These are phyloP conservation scores for Monosporozyma unispora DNA, from an alignment of 805 yeast genomes.

Conservation along the genomic window DNA sequence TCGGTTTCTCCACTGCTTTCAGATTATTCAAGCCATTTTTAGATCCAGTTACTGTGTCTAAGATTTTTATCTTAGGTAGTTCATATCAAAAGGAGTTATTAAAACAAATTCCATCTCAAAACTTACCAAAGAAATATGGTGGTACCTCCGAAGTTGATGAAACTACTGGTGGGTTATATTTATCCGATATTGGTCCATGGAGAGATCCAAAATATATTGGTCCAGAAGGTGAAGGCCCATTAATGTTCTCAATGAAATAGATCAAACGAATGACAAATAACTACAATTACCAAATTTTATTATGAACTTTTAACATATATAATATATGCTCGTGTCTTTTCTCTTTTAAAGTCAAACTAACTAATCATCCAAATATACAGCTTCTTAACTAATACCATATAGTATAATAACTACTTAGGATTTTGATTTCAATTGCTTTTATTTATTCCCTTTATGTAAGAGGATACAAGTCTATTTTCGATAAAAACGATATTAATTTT, in stretches of 20 bases:
- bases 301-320: neutral
- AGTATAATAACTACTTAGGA: neutral
- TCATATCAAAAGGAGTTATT: conserved; percentile 73
- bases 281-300: neutral
- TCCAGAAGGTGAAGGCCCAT: conserved; percentile 92
- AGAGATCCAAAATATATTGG: conserved; percentile 82
- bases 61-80: conserved; percentile 79
- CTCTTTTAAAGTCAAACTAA: neutral
- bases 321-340: neutral
- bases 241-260: conserved; percentile 31
- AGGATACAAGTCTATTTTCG: too few species aligned
- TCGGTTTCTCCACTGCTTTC: conserved; percentile 93
- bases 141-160: conserved; percentile 63
- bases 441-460: too few species aligned
- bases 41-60: conserved; percentile 95
- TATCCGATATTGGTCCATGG: conserved; percentile 96
- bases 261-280: neutral
- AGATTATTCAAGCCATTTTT: conserved; percentile 83
- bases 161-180: conserved; percentile 68
- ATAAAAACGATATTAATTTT: too few species aligned
- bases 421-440: too few species aligned
- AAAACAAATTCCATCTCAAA: conserved; percentile 88
- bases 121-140: conserved; percentile 86
- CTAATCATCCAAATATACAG: neutral
- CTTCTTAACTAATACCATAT: neutral